Evolutionary conservation across 2,329 filamentous ascomycete genomes (phyloP), one percentile per base, ranked within the genome.

Genomic region (Zarea fungicola): DNA sequence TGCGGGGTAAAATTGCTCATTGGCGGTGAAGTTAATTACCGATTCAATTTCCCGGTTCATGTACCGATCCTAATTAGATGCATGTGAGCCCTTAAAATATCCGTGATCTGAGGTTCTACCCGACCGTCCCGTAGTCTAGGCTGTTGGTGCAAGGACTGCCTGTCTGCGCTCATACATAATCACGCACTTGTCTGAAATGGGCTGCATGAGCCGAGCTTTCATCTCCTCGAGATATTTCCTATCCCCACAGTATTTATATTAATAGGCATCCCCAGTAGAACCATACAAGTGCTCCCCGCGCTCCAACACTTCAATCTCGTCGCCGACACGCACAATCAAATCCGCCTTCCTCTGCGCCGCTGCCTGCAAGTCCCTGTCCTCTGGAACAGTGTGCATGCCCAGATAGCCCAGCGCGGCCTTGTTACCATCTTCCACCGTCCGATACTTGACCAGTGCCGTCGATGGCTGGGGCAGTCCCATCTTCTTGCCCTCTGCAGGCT

Each of bases 341-440:
- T 43, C 42, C 2, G 10, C 41, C 2, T 26, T n/a, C n/a, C 42
- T 44, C 2, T 36, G 35, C 5, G 14, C 13, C 22, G 53, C 56
- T 8, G 56, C 50, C 0, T 41, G 31, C 9, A 61, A 10, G 5
- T 52, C 48, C 4, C 47, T 36, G 6, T 60, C 56, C 8, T 62
- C 61, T 0, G 61, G 61, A 2, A 63, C 61, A n/a, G 59, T 60
- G 31, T 62, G 61, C 58, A 63, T 61, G 3, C 61, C 61, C 13
- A 63, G 23, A 18, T 63, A 63, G 0, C 61, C 61, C 16, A 63
- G 45, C 14, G 60, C 60, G 11, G 41, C 55, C 0, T 54, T 55
- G 9, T 63, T 63, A 2, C 60, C 60, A 10, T 51, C 39, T 25
- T 63, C 61, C 0, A 59, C 54, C 1, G 54, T 63, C 1, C 61